These are phyloP conservation scores for Entonaema liquescens DNA, from an alignment of 495 filamentous ascomycete species.

Conservation along the genomic window DNA sequence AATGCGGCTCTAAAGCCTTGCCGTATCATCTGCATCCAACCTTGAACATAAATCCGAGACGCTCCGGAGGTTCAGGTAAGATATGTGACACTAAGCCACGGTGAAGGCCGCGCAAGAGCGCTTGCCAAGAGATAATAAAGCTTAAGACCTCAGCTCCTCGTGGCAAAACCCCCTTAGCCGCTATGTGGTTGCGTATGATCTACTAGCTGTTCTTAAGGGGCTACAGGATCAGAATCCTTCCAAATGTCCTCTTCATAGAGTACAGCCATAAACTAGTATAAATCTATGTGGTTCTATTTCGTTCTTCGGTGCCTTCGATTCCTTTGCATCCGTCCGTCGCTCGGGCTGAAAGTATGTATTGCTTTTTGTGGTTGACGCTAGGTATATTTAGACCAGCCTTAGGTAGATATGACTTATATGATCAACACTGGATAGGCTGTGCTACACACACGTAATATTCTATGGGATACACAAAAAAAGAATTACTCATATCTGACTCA, in stretches of 20 bases:
- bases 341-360: neutral
- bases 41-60: neutral
- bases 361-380: neutral
- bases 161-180: neutral
- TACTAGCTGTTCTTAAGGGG: neutral
- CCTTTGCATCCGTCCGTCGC: neutral
- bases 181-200: neutral
- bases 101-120: neutral
- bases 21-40: neutral
- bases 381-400: neutral
- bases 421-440: neutral
- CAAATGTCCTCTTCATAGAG: too few species aligned
- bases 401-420: neutral
- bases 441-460: neutral
- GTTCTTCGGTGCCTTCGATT: neutral
- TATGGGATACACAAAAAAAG: neutral
- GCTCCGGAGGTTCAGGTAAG: neutral
- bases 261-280: neutral
- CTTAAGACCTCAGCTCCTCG: neutral
- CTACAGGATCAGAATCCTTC: neutral
- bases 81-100: neutral
- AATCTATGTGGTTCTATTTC: neutral
- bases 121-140: neutral
- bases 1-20: neutral
- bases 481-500: neutral